Evolutionary conservation across 208 protist genomes (phyloP), one percentile per base, ranked within the genome.

Genomic region (Angomonas ambiguus): DNA sequence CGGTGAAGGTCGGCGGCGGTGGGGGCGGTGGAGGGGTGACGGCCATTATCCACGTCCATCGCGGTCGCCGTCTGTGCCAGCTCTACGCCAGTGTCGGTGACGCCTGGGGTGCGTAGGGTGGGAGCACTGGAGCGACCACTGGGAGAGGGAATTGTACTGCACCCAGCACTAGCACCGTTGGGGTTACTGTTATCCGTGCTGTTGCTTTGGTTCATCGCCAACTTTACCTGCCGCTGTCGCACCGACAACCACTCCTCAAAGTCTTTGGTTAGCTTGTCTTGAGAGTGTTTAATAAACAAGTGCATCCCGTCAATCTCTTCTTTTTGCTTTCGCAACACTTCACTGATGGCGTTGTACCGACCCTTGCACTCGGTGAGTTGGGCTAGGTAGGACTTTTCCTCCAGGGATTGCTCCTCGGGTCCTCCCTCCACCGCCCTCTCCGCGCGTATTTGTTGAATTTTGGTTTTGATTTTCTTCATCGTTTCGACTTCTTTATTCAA

Each of bases 291-390:
- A 76, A 96, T 78, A 61, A 91, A 94, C 2, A 80, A 61, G 51
- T 96, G 86, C 82, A 96, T 93, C 48, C 79, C 76, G 35, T 96
- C 91, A 53, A 94, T 91, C 2, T 80, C 76, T 58, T 93, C 88
- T 76, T 94, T 96, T 58, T 91, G 83, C 28, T 59, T 49, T 2
- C 78, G 67, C 33, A 95, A 69, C 30, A 70, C 65, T 4, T 63
- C 62, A 0, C 77, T 81, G 3, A 85, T 53, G 2, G 72, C 48
- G 58, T 90, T 88, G 72, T 95, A 95, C 48, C 24, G 2, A 16
- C 72, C 64, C 63, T 91, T 91, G 0, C 45, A 34, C n/a, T 41
- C 30, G 62, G 48, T 16, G 51, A 81, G 65, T 60, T 66, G 31
- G 27, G 59, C 73, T 22, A 80, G 67, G 10, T 51, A 42, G 33